Conservation (phyloP, 1,139 yeast genomes). For the Yamadazyma dendronema region DNA sequence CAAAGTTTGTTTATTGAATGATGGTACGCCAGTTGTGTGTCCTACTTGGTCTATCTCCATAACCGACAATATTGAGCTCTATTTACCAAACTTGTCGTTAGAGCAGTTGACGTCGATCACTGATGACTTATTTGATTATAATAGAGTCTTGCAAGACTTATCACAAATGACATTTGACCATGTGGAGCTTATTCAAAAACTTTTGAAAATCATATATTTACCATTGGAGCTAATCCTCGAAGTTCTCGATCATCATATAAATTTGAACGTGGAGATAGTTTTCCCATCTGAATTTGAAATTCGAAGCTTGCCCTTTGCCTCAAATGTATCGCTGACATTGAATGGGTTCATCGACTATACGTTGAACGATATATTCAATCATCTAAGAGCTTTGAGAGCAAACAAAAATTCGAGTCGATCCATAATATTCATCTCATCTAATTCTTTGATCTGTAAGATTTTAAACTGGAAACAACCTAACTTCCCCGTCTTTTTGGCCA, state of each 20-base stretch:
- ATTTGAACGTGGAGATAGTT: slow-evolving; percentile 73
- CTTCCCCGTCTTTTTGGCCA: slow-evolving; percentile 85
- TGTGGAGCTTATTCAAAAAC: slow-evolving; percentile 35
- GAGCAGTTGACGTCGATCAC: slow-evolving; percentile 45
- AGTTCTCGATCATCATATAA: slow-evolving; percentile 54
- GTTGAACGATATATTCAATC: slow-evolving; percentile 70
- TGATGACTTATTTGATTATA: slow-evolving; percentile 41
- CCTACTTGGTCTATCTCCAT: slow-evolving; percentile 67
- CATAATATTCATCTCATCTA: slow-evolving; percentile 78
- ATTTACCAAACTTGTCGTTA: slow-evolving; percentile 41
- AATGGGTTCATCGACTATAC: slow-evolving; percentile 77
- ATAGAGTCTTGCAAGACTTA: slow-evolving; percentile 41
- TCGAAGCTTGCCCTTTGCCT: slow-evolving; percentile 50
- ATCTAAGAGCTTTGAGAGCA: slow-evolving; percentile 57
- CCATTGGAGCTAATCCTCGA: slow-evolving; percentile 62
- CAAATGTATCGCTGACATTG: slow-evolving; percentile 48
- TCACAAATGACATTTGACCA: slow-evolving; percentile 38
- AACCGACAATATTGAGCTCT: slow-evolving; percentile 56
- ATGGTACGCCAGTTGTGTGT: slow-evolving; percentile 83
- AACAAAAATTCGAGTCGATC: slow-evolving; percentile 47
- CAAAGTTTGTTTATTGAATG: slow-evolving; percentile 70
- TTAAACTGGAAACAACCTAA: slow-evolving; percentile 98
- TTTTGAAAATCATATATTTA: slow-evolving; percentile 48
- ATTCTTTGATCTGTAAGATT: slow-evolving; percentile 85
- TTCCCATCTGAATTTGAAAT: slow-evolving; percentile 78